A percentile compares a stretch with the other conserved stretches of the same genome.
Evolutionary conservation across 2,329 filamentous ascomycete genomes (phyloP).

Genomic region (Alternaria conjuncta): DNA sequence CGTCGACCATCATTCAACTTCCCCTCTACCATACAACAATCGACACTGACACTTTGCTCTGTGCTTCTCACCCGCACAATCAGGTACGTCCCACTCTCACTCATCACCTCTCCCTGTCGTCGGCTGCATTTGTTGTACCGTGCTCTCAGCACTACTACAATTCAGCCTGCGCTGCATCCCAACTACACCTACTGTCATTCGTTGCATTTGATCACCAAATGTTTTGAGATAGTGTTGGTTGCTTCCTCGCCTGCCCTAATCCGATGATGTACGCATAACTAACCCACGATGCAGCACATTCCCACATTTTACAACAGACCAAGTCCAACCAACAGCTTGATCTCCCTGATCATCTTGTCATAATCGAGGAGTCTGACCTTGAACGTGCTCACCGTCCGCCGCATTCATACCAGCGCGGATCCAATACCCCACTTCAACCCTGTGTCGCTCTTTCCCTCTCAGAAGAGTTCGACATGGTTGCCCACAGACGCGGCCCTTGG

Average conservation of each 20-base stretch:
- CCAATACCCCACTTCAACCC: neutral
- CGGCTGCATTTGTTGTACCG: neutral
- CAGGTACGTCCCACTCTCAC: constrained; percentile 9
- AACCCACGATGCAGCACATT: constrained; percentile 8
- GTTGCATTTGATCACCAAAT: neutral
- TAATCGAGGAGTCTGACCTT: neutral
- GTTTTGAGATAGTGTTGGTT: neutral
- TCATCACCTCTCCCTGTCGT: neutral
- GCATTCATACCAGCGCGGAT: neutral
- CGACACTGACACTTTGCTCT: neutral
- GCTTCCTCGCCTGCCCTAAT: neutral
- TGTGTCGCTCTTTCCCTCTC: neutral
- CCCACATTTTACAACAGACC: neutral
- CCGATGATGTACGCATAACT: constrained; percentile 9
- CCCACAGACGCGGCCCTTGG: constrained; percentile 81
- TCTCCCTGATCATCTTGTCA: neutral
- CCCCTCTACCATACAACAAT: constrained; percentile 6
- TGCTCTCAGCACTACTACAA: neutral
- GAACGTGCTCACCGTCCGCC: neutral
- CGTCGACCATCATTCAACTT: constrained; percentile 21
- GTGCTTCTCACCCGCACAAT: constrained; percentile 7
- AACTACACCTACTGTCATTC: neutral
- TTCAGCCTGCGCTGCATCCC: neutral
- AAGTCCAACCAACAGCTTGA: neutral
- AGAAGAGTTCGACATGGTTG: constrained; percentile 48